phyloP scores from a whole-genome alignment of 2,329 filamentous ascomycete species.

The Didymella exigua region DNA sequence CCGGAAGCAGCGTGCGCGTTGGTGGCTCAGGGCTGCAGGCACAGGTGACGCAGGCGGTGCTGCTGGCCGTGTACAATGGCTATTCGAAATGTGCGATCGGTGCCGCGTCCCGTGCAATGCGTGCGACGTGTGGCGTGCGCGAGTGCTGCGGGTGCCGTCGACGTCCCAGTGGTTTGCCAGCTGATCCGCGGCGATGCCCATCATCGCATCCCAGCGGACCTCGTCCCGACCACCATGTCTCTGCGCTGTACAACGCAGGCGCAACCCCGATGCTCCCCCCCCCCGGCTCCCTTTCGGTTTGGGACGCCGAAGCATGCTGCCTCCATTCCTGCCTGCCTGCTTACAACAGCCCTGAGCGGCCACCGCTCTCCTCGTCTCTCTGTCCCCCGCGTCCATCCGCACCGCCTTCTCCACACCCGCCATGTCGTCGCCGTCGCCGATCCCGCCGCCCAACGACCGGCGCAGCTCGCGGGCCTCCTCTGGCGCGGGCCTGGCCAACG shows the following conservation, averaged over 20 bases:
- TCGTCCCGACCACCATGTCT: slow-evolving; percentile 3
- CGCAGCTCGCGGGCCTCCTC: slow-evolving; percentile 44
- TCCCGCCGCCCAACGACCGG: slow-evolving; percentile 44
- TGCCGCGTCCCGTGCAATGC: background rate
- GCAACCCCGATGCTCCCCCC: slow-evolving; percentile 14
- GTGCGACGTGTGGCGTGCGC: background rate
- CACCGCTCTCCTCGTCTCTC: slow-evolving; percentile 2
- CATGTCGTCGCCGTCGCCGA: slow-evolving; percentile 47
- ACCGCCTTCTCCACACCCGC: slow-evolving; percentile 6
- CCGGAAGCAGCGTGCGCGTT: slow-evolving; percentile 1
- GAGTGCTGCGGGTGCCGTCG: background rate
- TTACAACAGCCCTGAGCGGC: slow-evolving; percentile 7
- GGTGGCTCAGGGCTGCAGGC: slow-evolving; percentile 1
- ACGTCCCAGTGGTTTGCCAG: background rate
- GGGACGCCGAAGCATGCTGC: slow-evolving; percentile 4
- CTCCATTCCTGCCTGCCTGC: slow-evolving; percentile 17
- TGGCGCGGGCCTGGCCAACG: slow-evolving; percentile 33
- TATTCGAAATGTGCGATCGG: background rate
- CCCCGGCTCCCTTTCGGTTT: slow-evolving; percentile 8
- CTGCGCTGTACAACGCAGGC: slow-evolving; percentile 9
- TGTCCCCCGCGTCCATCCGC: slow-evolving; percentile 3
- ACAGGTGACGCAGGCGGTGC: background rate
- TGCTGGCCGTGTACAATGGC: background rate
- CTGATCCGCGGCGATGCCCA: background rate
- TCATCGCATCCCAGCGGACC: background rate